Evolutionary conservation across 2,329 filamentous ascomycete genomes (phyloP), one percentile per base, ranked within the genome.

Genomic region (Graphium sp.): DNA sequence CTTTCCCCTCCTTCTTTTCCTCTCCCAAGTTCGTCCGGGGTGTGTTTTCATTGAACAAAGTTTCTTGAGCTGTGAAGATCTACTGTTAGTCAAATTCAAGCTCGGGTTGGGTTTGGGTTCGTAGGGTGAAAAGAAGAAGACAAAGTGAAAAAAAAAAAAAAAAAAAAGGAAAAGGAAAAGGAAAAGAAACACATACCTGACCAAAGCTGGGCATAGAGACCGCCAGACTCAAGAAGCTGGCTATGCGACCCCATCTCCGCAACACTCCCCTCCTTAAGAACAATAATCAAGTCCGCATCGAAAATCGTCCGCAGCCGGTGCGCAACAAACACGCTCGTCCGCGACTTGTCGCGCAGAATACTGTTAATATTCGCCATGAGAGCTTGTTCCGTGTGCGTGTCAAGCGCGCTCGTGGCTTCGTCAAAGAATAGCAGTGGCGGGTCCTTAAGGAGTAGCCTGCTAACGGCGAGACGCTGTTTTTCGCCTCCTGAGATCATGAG

Each of bases 401-500:
- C 85, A 19, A 94, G 60, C 2, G 87, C 85, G 26, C 79, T 87
- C 1, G 85, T 94, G 41, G 85, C 87, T 59, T 94, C 85, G 39
- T 94, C 85, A 41, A 94, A 94, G 64, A 94, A 94, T 1, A 94
- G 57, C 17, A 94, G 54, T 2, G 83, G 82, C 4, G 85, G 83
- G 39, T 94, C 81, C 49, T 94, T 94, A 33, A 94, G 62, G 2
- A 94, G 66, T 22, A 94, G 49, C 24, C 85, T 63, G 16, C 80
- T 82, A 15, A 94, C 72, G 1, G 87, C 87, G 8, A 94, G 58
- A 4, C 85, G 71, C 53, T 94, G 85, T 52, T 94, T 94, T 56
- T 94, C 87, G 18, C 85, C 85, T 3, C 82, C 85, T 1, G 81
- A 91, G 24, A 94, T 93, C 85, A 94, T 94, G 69, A 94, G 75